Evolutionary conservation across 129 eudicot species (phyloP), one percentile per base, ranked within the genome.

Genomic region (Tagetes erecta): DNA sequence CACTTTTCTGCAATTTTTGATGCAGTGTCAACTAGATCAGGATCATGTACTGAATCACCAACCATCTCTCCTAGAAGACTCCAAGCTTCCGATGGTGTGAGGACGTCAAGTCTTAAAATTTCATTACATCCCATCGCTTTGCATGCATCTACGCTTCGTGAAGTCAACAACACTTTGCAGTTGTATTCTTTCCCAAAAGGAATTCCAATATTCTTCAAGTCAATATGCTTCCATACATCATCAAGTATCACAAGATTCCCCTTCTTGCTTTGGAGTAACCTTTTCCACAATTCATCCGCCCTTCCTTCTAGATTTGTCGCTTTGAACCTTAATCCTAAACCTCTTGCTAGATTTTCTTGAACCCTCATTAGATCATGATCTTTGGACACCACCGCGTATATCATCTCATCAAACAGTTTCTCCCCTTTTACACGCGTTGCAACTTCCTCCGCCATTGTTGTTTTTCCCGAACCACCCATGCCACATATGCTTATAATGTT

Each of bases 221-320:
- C 78, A 36, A 81, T 39, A 33, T 58, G 50, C 71, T 76, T 81
- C 81, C 80, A 81, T 38, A 81, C 74, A 64, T 81, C 85, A 46
- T 81, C 85, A 39, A 81, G 81, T 81, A 81, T 76, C 55, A 81
- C 77, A 58, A 81, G 85, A 51, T 49, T 80, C 3, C 80, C 80
- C 66, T 81, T 81, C 74, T 58, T 81, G 74, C 78, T 72, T 65
- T 71, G 80, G 36, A 58, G 77, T 53, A 81, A 31, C 55, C 81
- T 53, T n/a, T 39, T 66, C 80, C 81, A 72, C 64, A 81, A 59
- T 42, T 71, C 81, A 37, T 69, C 14, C 3, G 81, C 85, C 44
- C 85, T 44, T 70, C 81, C 81, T 37, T 71, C 70, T 45, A 55
- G 38, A 33, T 45, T 76, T 0, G 35, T 1, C 3, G 52, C 3